These are phyloP conservation scores for Ashbya aceris DNA, from an alignment of 1,139 yeast species.

Conservation along the genomic window DNA sequence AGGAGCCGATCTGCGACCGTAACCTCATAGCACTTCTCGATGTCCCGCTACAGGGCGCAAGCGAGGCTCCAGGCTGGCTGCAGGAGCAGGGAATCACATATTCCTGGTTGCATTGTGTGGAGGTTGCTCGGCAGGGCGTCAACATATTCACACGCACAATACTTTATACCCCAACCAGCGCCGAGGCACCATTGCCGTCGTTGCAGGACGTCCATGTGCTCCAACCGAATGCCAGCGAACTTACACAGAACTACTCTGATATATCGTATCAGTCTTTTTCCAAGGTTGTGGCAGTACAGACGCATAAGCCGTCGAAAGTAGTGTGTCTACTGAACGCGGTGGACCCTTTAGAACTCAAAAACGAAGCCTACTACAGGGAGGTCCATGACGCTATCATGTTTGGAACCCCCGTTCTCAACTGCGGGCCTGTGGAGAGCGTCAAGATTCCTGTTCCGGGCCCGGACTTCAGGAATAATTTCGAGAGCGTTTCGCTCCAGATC, in stretches of 20 bases:
- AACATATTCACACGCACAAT: constrained; percentile 7
- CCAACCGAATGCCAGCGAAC: constrained; percentile 18
- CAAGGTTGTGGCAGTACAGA: constrained; percentile 15
- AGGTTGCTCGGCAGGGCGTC: constrained; percentile 5
- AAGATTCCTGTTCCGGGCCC: constrained; percentile 60
- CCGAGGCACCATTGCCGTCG: constrained; percentile 5
- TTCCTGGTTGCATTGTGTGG: constrained; percentile 9
- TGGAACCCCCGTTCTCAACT: constrained; percentile 36
- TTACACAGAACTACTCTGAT: constrained; percentile 15
- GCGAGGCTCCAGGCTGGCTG: constrained; percentile 7
- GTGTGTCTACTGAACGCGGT: constrained; percentile 59
- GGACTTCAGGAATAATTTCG: constrained; percentile 37
- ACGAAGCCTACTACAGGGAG: constrained; percentile 41
- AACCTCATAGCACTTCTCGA: constrained; percentile 16
- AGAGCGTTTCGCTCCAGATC: constrained; percentile 40
- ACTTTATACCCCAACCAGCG: constrained; percentile 3
- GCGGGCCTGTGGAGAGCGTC: constrained; percentile 46
- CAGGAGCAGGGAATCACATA: constrained; percentile 9
- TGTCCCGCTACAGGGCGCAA: constrained; percentile 9
- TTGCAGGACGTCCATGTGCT: constrained; percentile 16
- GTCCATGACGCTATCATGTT: constrained; percentile 43
- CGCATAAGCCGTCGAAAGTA: constrained; percentile 38
- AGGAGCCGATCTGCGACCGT: constrained; percentile 18
- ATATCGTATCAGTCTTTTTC: constrained; percentile 28
- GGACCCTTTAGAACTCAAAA: constrained; percentile 52